A percentile compares a stretch with the other conserved stretches of the same genome.
phyloP scores from a whole-genome alignment of 768 basidiomycete species.

The Rhodotorula diobovata region DNA sequence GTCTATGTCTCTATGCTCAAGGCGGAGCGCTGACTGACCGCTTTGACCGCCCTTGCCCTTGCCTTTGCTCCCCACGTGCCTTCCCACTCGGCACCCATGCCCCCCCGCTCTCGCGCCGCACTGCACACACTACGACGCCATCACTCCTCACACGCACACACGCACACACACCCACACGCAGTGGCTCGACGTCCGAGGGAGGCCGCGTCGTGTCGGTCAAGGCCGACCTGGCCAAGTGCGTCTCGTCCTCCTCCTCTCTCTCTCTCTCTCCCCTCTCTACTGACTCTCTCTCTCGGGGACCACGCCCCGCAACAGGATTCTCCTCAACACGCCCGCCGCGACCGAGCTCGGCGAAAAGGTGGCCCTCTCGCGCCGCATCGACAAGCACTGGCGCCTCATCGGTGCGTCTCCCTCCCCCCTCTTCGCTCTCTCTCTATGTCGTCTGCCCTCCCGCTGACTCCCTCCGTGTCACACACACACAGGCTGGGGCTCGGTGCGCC shows the following conservation, averaged over 20 bases:
- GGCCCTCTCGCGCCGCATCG: conserved; percentile 85
- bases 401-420: conserved; percentile 10
- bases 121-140: no score
- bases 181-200: conserved; percentile 74
- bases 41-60: no score
- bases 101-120: not conserved
- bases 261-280: not conserved
- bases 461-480: not conserved
- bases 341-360: conserved; percentile 98
- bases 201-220: conserved; percentile 91
- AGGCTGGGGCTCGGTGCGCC: conserved; percentile 32
- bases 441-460: not conserved
- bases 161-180: no score
- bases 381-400: conserved; percentile 56
- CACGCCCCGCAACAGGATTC: conserved; percentile 72
- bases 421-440: not conserved
- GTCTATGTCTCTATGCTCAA: no score
- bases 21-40: no score
- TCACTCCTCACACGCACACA: not conserved
- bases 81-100: not conserved
- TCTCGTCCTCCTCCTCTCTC: not conserved
- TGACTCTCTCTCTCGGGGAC: no score
- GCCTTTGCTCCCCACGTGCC: no score
- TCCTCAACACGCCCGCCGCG: conserved; percentile 88
- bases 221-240: conserved; percentile 68